Conservation (phyloP, 441 rosid genomes). For the Kokia cookei region DNA sequence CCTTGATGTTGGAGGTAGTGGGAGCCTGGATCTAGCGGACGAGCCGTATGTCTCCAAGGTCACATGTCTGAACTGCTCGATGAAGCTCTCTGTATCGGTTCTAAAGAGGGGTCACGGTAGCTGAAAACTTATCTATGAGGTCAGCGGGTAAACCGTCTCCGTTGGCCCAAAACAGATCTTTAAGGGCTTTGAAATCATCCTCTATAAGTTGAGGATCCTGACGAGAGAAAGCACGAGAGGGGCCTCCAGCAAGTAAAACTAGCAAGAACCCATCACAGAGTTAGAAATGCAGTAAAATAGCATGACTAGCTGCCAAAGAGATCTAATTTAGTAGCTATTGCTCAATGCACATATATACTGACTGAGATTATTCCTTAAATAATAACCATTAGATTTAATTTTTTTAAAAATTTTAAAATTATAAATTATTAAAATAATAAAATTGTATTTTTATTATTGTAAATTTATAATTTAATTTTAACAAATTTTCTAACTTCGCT, state of each 20-base stretch:
- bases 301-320: no score
- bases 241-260: constrained; percentile 93
- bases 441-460: no score
- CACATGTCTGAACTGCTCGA: constrained; percentile 61
- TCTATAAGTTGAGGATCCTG: constrained; percentile 78
- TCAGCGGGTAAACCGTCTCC: constrained; percentile 89
- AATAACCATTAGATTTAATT: no score
- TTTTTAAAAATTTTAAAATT: no score
- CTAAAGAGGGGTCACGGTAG: constrained; percentile 60
- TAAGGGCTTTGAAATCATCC: constrained; percentile 80
- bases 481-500: no score
- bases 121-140: constrained; percentile 68
- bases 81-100: constrained; percentile 69
- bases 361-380: no score
- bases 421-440: no score
- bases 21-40: constrained; percentile 72
- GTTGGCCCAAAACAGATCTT: constrained; percentile 86
- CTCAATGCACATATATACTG: no score
- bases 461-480: no score
- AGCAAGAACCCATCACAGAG: constrained; percentile 75
- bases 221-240: constrained; percentile 70
- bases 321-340: no score
- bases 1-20: constrained; percentile 81
- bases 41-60: constrained; percentile 70
- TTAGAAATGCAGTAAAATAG: no score